Conservation (phyloP, 352 stramenopile species). For the Globisporangium nodosum region DNA sequence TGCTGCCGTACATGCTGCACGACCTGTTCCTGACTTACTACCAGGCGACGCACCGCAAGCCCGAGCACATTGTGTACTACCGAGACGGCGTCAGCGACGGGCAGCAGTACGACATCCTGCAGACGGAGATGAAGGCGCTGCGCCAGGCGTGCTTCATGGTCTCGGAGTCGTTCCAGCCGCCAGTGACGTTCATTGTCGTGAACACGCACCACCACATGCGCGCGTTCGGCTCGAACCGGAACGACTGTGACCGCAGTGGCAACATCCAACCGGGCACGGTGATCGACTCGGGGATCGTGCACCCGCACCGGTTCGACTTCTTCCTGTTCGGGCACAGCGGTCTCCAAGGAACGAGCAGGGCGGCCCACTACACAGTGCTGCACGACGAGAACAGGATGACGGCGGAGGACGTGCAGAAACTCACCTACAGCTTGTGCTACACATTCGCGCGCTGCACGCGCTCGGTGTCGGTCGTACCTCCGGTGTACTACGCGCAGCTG, state of each 20-base stretch:
- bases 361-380: conserved; percentile 61
- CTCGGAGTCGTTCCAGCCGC: conserved; percentile 34
- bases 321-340: conserved; percentile 67
- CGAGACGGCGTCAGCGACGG: conserved; percentile 83
- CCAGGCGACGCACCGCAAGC: conserved; percentile 59
- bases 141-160: conserved; percentile 39
- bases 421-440: conserved; percentile 55
- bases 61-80: conserved; percentile 80
- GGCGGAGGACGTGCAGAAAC: conserved; percentile 29
- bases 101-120: conserved; percentile 71
- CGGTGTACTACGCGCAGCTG: conserved; percentile 68
- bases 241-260: conserved; percentile 31
- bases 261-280: conserved; percentile 44
- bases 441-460: conserved; percentile 65
- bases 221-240: conserved; percentile 21
- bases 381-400: conserved; percentile 47
- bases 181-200: conserved; percentile 65
- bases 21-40: conserved; percentile 82
- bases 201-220: conserved; percentile 71
- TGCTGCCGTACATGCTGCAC: conserved; percentile 49
- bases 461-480: conserved; percentile 58
- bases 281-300: conserved; percentile 51
- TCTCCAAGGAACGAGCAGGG: conserved; percentile 61
- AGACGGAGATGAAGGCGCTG: conserved; percentile 49
- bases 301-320: conserved; percentile 62